Evolutionary conservation across 768 basidiomycete species (phyloP).

Genomic region (Collybia sordida): DNA sequence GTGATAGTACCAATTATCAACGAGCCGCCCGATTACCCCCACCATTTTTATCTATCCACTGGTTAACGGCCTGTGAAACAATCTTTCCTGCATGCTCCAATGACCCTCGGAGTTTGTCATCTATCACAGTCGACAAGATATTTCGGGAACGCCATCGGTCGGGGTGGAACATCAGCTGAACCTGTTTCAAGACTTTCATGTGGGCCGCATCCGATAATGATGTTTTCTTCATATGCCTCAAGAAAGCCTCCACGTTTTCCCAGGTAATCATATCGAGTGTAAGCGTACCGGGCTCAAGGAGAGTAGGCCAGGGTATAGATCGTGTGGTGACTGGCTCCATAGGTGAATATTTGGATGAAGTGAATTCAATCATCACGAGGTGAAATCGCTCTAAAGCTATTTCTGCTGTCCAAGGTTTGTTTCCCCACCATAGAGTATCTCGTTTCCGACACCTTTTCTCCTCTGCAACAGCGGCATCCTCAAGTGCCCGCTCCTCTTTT

Average conservation of each 20-base stretch:
- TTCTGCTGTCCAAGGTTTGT: neutral
- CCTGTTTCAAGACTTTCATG: constrained; percentile 3
- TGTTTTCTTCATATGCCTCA: neutral
- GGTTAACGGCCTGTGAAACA: constrained; percentile 6
- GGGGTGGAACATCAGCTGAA: constrained; percentile 10
- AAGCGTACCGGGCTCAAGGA: neutral
- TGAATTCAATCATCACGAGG: constrained; percentile 12
- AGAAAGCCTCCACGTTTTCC: constrained; percentile 8
- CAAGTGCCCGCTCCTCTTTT: too few relatives aligned
- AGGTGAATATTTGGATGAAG: constrained; percentile 19
- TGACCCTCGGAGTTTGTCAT: neutral
- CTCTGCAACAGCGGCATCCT: neutral
- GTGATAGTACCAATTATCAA: too few relatives aligned
- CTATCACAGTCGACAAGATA: constrained; percentile 7
- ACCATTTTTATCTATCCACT: too few relatives aligned
- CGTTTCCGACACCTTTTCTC: neutral
- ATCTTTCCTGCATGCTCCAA: constrained; percentile 4
- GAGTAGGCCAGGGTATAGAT: constrained; percentile 17
- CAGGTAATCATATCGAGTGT: neutral
- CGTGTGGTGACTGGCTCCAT: constrained; percentile 13
- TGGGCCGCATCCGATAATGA: neutral
- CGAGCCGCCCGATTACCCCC: too few relatives aligned
- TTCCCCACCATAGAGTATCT: neutral
- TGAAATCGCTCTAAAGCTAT: constrained; percentile 1
- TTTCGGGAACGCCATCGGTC: constrained; percentile 11